Percentiles rank a stretch among this genome's conserved stretches.
Conservation (phyloP, 768 basidiomycete genomes). For the Pulveroboletus sp. region DNA sequence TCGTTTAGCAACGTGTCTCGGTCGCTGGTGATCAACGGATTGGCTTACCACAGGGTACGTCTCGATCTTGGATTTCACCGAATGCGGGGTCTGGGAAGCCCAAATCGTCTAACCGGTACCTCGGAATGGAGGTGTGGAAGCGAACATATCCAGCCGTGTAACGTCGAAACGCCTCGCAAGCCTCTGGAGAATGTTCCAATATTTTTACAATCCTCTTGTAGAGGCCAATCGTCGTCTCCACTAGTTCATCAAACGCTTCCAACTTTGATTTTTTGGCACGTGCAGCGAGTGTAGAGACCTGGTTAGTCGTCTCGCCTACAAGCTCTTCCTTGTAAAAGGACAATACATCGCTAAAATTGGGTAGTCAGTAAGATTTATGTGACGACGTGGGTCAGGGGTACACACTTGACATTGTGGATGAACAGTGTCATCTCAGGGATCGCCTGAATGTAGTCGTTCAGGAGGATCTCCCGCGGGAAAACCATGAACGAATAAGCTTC, state of each 20-base stretch:
- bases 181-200: constrained; percentile 14
- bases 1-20: too few relatives aligned
- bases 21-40: too few relatives aligned
- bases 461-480: constrained; percentile 33
- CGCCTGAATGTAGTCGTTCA: constrained; percentile 35
- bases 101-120: constrained; percentile 27
- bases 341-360: constrained; percentile 33
- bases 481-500: constrained; percentile 37
- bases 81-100: too few relatives aligned
- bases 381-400: not conserved
- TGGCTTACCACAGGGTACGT: too few relatives aligned
- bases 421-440: constrained; percentile 36
- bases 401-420: constrained; percentile 38
- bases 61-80: too few relatives aligned
- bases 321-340: constrained; percentile 44
- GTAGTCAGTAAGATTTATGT: not conserved
- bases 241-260: constrained; percentile 23
- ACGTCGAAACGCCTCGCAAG: constrained; percentile 16
- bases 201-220: constrained; percentile 26
- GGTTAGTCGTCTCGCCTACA: constrained; percentile 34
- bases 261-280: constrained; percentile 24
- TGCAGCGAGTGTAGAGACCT: constrained; percentile 32
- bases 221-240: constrained; percentile 23
- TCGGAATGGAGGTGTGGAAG: constrained; percentile 26
- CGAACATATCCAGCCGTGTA: constrained; percentile 25